Base-by-base conservation (phyloP, 805 yeast genomes). In the Kluyveromyces dobzhanskii region DNA sequence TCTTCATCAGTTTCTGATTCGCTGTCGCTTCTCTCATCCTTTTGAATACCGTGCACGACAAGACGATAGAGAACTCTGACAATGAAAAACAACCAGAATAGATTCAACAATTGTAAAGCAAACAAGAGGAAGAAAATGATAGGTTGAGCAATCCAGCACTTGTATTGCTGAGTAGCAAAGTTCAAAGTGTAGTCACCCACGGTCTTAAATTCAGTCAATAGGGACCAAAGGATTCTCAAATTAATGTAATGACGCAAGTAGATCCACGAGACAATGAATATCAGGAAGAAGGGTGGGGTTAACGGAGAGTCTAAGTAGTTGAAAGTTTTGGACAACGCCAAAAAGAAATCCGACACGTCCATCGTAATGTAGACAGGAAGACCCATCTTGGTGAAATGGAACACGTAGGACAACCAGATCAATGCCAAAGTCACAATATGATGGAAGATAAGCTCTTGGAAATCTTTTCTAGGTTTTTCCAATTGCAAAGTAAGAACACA, bases 381-480 rank as follows among this genome's bases (percentile, higher is more conserved):
- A 4, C 99, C 99, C 74, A 92, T 90, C 78, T 94, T 85, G 12
- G 95, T 85, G 69, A 87, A 92, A 62, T 92, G 96, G 71, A 92
- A 92, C 49, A 88, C 76, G 61, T 92, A 90, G 9, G 95, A 85
- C 39, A 75, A 69, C 76, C 82, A 80, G 52, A 92, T 87, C 50
- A 92, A 73, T 3, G 86, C 75, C 59, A 92, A 78, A 18, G 99
- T 92, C 46, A 92, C 78, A 45, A 92, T 73, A 60, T 92, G 99
- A 62, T 92, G 99, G 61, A 85, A 78, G 29, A 90, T 85, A 44
- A 92, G 73, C 63, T 92, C 98, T 51, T 78, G 67, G 64, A 79
- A 88, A 61, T 92, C 99, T 62, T 87, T 88, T 62, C 99, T 75
- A 42, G 96, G 97, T 60, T 85, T 85, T 63, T 92, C 99, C 44